Evolutionary conservation across 345 rosid species (phyloP).

Genomic region (Camelina laxa): DNA sequence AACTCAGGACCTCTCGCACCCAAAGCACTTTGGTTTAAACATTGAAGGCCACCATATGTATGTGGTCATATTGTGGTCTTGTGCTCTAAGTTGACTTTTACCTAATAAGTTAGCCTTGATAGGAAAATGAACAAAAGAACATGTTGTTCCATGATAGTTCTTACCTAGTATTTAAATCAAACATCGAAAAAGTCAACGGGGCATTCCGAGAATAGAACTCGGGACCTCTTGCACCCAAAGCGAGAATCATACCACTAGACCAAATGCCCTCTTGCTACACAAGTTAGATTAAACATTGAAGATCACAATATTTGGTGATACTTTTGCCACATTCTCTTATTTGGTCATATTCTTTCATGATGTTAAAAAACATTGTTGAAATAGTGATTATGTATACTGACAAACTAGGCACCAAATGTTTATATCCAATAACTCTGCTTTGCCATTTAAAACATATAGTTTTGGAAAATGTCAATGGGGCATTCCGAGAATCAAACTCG

Average conservation of each 20-base stretch:
- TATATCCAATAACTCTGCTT: no score
- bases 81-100: no score
- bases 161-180: neutral
- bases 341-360: no score
- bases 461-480: constrained; percentile 27
- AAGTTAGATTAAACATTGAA: neutral
- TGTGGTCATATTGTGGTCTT: neutral
- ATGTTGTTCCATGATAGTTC: no score
- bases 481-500: constrained; percentile 91
- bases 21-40: constrained; percentile 29
- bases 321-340: neutral
- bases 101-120: no score
- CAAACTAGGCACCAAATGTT: no score
- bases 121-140: no score
- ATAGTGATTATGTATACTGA: no score
- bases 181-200: constrained; percentile 43
- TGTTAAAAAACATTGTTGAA: no score
- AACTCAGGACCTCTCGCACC: no score
- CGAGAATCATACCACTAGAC: constrained; percentile 91
- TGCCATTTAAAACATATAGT: no score
- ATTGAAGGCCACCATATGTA: neutral
- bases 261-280: constrained; percentile 53
- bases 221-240: constrained; percentile 90
- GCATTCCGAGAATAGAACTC: constrained; percentile 76
- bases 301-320: neutral